Base-by-base conservation (phyloP, 371 early-diverging fungal species). In the Chytridiales sp. region DNA sequence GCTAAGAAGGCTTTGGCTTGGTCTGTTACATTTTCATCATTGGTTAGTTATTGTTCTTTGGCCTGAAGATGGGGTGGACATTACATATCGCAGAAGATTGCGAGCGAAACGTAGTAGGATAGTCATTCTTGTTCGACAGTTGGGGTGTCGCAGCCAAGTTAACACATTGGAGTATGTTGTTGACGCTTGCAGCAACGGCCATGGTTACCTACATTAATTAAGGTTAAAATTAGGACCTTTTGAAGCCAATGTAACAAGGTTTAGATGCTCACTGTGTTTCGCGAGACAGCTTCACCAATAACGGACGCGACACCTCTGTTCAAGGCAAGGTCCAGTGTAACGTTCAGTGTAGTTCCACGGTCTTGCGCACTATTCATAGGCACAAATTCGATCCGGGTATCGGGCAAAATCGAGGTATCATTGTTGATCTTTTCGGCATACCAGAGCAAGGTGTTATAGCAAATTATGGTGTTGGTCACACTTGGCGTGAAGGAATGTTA, bases 331-430 rank as follows among this genome's bases (percentile, higher is more conserved):
- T 47, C 11, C 49, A 36, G 29, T 5, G 59, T 22, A 4, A 35
- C 49, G 4, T 36, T 59, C 39, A 59, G 41, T 8, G 29, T 17
- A 8, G 24, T 21, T 8, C 59, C 59, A 2, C 59, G 35, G 32
- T 59, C 59, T 15, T 13, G 9, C 11, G 13, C 17, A 13, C 39
- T 38, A 41, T 59, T 48, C 24, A 49, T n/a, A 6, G 59, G 59
- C 2, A 59, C 59, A 31, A 59, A 21, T 30, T 59, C 59, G 24
- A 59, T 59, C 21, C 59, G 9, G 8, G 49, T 49, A 32, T 38
- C 50, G 9, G 59, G 59, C 11, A 59, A 49, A 39, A 59, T 48
- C n/a, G n/a, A n/a, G n/a, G n/a, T n/a, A n/a, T n/a, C n/a, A n/a
- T n/a, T n/a, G n/a, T n/a, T n/a, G n/a, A n/a, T n/a, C n/a, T n/a